Conservation (phyloP, 306 rosid genomes). For the Begonia loranthoides region DNA sequence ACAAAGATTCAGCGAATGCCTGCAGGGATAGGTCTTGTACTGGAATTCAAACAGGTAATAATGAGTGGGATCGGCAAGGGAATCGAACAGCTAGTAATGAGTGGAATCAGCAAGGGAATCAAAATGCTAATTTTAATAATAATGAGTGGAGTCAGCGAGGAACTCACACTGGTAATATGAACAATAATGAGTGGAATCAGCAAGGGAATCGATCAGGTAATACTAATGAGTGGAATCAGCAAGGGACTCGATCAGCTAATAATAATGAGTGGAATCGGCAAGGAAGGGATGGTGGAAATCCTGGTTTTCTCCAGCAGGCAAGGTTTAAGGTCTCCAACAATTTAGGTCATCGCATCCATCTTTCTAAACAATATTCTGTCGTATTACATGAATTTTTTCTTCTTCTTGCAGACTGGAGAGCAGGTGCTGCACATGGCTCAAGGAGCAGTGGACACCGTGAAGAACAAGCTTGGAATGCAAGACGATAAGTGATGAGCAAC, state of each 20-base stretch:
- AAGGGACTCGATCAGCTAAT: not conserved
- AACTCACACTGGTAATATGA: too few relatives aligned
- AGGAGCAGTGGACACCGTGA: conserved; percentile 36
- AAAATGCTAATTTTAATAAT: too few relatives aligned
- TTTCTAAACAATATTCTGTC: not conserved
- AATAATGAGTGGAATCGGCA: too few relatives aligned
- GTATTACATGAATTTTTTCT: not conserved
- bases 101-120: too few relatives aligned
- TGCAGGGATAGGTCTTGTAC: conserved; percentile 16
- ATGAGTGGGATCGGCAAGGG: too few relatives aligned
- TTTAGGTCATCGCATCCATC: not conserved
- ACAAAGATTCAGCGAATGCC: conserved; percentile 17
- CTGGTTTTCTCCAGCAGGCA: conserved; percentile 37
- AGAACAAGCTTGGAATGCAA: conserved; percentile 48
- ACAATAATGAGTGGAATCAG: too few relatives aligned
- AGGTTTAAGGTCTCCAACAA: not conserved
- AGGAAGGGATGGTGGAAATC: conserved; percentile 15
- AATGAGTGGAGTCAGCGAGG: too few relatives aligned
- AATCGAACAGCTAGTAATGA: too few relatives aligned
- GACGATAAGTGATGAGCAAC: conserved; percentile 15
- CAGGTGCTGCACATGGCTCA: conserved; percentile 45
- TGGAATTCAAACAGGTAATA: conserved; percentile 17
- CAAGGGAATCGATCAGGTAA: too few relatives aligned
- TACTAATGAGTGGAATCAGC: too few relatives aligned
- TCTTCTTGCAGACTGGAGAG: conserved; percentile 33